Conservation (phyloP, 306 rosid species). For the Begonia masoniana region DNA sequence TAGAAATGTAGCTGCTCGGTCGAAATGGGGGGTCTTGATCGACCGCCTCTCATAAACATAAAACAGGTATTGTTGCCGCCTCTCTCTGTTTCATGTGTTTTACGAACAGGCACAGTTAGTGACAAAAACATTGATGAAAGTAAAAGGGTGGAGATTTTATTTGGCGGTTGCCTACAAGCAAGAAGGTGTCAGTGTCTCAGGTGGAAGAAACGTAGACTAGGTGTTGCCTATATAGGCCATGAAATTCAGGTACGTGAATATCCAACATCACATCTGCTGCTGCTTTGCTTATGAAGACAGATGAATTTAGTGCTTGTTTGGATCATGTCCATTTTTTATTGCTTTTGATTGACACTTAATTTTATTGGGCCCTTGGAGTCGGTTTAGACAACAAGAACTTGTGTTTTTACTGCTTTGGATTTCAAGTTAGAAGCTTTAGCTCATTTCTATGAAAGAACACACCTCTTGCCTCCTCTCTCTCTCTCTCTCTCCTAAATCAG, state of each 20-base stretch:
- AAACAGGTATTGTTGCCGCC: too few relatives aligned
- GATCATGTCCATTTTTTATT: conserved; percentile 5
- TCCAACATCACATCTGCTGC: conserved; percentile 3
- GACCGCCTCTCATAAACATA: too few relatives aligned
- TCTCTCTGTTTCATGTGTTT: too few relatives aligned
- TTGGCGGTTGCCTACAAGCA: conserved; percentile 6
- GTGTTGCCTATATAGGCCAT: conserved; percentile 52
- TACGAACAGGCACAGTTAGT: background rate
- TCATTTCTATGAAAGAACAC: conserved; percentile 10
- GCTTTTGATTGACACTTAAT: conserved; percentile 7
- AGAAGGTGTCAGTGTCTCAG: conserved; percentile 43
- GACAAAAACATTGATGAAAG: background rate
- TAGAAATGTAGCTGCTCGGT: too few relatives aligned
- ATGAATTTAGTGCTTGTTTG: too few relatives aligned
- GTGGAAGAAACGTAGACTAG: conserved; percentile 44
- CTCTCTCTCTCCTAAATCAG: conserved; percentile 47
- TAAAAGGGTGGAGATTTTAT: background rate
- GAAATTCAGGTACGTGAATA: conserved; percentile 14
- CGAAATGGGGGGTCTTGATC: too few relatives aligned
- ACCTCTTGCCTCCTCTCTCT: conserved; percentile 17
- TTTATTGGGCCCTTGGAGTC: conserved; percentile 2
- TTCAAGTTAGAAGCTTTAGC: conserved; percentile 57
- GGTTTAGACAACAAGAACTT: conserved; percentile 7
- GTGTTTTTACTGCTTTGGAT: conserved; percentile 5
- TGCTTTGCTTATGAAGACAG: background rate